Evolutionary conservation across 2,329 filamentous ascomycete species (phyloP).

Genomic region (Epichloe sp.): DNA sequence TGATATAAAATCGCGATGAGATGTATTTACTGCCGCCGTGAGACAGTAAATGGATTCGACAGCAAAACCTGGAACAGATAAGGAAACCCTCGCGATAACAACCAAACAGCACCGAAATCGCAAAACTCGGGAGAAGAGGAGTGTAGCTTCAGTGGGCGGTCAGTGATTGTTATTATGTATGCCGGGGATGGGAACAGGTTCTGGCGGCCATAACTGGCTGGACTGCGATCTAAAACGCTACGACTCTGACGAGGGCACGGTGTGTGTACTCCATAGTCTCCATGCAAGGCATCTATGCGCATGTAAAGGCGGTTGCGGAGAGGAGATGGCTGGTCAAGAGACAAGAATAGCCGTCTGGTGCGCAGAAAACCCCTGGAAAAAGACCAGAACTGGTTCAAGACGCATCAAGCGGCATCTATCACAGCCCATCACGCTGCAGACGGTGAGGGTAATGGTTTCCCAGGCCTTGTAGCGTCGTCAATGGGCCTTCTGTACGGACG

Average conservation of each 20-base stretch:
- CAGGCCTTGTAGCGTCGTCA: neutral
- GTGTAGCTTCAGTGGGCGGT: conserved; percentile 26
- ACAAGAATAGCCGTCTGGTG: conserved; percentile 2
- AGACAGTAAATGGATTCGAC: conserved; percentile 8
- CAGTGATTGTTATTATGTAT: conserved; percentile 35
- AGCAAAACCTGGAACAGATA: conserved; percentile 3
- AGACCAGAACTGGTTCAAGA: neutral
- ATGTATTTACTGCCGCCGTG: conserved; percentile 10
- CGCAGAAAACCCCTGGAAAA: neutral
- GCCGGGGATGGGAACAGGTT: neutral
- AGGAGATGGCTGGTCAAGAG: neutral
- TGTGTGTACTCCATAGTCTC: too few species aligned
- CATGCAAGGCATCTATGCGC: neutral
- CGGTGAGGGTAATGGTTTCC: neutral
- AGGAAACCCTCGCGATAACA: conserved; percentile 19
- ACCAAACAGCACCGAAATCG: conserved; percentile 22
- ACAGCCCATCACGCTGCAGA: conserved; percentile 3
- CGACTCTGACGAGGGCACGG: neutral
- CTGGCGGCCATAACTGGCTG: neutral
- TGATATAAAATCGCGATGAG: neutral
- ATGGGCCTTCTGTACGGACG: neutral
- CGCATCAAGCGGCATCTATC: conserved; percentile 2
- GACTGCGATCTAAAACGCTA: neutral
- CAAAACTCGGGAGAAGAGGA: conserved; percentile 27
- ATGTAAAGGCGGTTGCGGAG: neutral